Base-by-base conservation (phyloP, 371 early-diverging fungal genomes). In the Coemansia sp. region DNA sequence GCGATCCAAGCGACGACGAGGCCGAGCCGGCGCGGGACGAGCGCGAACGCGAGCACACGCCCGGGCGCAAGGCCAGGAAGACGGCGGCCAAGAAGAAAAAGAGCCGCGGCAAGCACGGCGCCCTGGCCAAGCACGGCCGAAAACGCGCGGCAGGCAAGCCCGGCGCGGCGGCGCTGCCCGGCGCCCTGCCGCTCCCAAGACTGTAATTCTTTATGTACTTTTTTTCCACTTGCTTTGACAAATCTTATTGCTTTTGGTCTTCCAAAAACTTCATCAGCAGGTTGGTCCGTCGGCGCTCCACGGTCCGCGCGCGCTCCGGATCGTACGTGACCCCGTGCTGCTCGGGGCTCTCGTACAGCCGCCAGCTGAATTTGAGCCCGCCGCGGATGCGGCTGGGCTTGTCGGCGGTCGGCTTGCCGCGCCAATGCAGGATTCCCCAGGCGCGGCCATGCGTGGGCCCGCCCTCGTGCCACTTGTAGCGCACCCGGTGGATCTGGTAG, bases 381-480 rank as follows among this genome's bases (percentile, higher is more conserved):
- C 74, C 74, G 12, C 57, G 52, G 51, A 72, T 68, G 34, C 64
- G 63, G 43, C 54, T 52, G 7, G 74, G 68, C 16, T 57, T 43
- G 1, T 63, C 42, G 8, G 48, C 30, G 1, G 60, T 42, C 1
- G 51, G 42, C 47, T 68, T 68, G 2, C 74, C 74, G 40, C 58
- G 55, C 74, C 74, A 72, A 39, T 39, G 61, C 43, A 63, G 31
- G 5, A 72, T 58, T 2, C 64, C 74, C 74, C 74, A 72, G 9
- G 68, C 68, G 26, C 65, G 64, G n/a, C 74, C 74, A 39, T 72
- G 74, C 3, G 68, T 72, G 3, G 74, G 74, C 35, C 68, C 49
- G n/a, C 56, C 50, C 38, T 57, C 52, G 61, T 64, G 68, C 11
- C 47, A 42, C 38, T 54, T 72, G 65, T 68, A 72, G 45, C 68